phyloP scores from a whole-genome alignment of 805 yeast species.

The Ogataea trehalophila region DNA sequence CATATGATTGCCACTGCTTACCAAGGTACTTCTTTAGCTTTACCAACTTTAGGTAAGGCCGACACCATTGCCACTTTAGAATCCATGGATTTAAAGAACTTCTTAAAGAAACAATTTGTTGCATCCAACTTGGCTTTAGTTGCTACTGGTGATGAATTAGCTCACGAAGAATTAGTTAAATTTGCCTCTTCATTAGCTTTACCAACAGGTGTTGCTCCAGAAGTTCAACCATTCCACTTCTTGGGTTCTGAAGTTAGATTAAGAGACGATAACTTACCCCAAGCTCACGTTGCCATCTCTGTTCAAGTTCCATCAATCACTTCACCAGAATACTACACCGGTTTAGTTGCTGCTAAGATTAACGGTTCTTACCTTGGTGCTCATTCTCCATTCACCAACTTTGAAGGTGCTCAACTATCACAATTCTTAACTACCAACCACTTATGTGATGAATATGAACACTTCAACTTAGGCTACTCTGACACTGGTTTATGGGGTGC shows the following conservation, averaged over 20 bases:
- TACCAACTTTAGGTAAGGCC: slow-evolving; percentile 71
- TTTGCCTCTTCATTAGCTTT: slow-evolving; percentile 51
- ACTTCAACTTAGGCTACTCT: slow-evolving; percentile 68
- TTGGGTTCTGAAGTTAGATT: slow-evolving; percentile 83
- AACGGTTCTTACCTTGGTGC: slow-evolving; percentile 51
- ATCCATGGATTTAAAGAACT: slow-evolving; percentile 51
- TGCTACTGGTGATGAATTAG: slow-evolving; percentile 55
- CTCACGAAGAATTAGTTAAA: slow-evolving; percentile 66
- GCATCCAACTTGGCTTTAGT: slow-evolving; percentile 66
- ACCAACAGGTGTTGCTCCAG: slow-evolving; percentile 47
- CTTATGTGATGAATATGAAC: slow-evolving; percentile 65
- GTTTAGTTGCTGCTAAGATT: slow-evolving; percentile 67
- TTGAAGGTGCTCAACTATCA: slow-evolving; percentile 66
- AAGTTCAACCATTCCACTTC: slow-evolving; percentile 53
- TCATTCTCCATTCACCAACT: slow-evolving; percentile 50
- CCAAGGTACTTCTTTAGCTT: slow-evolving; percentile 78
- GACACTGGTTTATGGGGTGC: slow-evolving; percentile 86
- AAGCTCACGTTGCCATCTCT: slow-evolving; percentile 73
- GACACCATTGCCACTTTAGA: slow-evolving; percentile 60
- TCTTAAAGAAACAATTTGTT: slow-evolving; percentile 52
- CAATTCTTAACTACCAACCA: slow-evolving; percentile 67
- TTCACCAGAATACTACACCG: slow-evolving; percentile 63
- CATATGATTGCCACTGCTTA: slow-evolving; percentile 80
- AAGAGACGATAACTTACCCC: slow-evolving; percentile 83
- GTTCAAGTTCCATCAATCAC: slow-evolving; percentile 63